phyloP scores from a whole-genome alignment of 2,329 filamentous ascomycete genomes.

The Tympanopsis confertula region DNA sequence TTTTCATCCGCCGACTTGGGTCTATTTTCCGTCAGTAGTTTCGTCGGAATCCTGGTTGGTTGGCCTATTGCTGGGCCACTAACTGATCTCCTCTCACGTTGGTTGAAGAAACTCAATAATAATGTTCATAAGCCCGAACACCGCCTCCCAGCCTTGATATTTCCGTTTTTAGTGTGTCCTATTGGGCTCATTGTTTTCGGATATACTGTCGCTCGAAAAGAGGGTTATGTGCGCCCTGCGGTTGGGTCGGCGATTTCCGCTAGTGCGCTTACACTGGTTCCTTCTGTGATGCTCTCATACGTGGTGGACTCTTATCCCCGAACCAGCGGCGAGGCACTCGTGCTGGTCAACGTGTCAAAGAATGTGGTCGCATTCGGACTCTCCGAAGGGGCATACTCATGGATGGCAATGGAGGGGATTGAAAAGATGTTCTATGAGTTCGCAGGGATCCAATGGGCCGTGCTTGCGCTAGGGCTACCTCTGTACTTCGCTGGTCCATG shows the following conservation, averaged over 20 bases:
- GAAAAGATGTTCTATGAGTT: constrained; percentile 21
- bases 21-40: constrained; percentile 17
- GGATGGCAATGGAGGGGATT: constrained; percentile 15
- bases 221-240: constrained; percentile 12
- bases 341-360: constrained; percentile 18
- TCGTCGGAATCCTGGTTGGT: constrained; percentile 14
- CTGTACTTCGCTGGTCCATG: constrained; percentile 16
- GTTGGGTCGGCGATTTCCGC: constrained; percentile 15
- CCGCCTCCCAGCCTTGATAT: constrained; percentile 21
- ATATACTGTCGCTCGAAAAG: constrained; percentile 12
- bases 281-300: constrained; percentile 19
- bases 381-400: constrained; percentile 6
- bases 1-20: constrained; percentile 11
- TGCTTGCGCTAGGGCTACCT: constrained; percentile 14
- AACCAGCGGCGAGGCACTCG: constrained; percentile 17
- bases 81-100: constrained; percentile 18
- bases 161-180: constrained; percentile 21
- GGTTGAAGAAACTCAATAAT: constrained; percentile 16
- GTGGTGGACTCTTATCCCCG: constrained; percentile 18
- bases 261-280: constrained; percentile 15
- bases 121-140: constrained; percentile 24
- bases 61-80: constrained; percentile 13
- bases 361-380: constrained; percentile 12
- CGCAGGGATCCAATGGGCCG: constrained; percentile 18
- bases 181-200: constrained; percentile 18